Evolutionary conservation across 352 stramenopile genomes (phyloP), one percentile per base, ranked within the genome.

Genomic region (Phytopythium chamaehyphon): DNA sequence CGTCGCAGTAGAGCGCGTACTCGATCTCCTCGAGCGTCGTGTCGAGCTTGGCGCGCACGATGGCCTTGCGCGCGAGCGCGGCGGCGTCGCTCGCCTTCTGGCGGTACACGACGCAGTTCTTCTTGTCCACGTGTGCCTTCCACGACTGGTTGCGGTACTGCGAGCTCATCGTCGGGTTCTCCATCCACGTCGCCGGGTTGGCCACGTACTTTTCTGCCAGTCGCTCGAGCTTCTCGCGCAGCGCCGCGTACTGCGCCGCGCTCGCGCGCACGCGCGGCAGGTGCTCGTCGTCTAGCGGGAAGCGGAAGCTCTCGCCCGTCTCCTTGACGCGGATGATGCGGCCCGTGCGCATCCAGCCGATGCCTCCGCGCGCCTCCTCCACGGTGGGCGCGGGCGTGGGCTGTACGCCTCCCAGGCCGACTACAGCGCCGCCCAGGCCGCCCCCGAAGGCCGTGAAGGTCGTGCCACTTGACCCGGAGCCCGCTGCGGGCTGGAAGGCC

Each of bases 261-360:
- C 61, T 59, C 19, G 84, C 62, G 28, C 62, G 48, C 5, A 76
- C 59, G 11, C 66, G 63, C 7, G 79, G 74, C 42, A 90, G 47
- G 54, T 88, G 64, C 45, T 86, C 74, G 3, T 62, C 54, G 9
- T 87, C 73, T n/a, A 90, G 54, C 16, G 80, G 80, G 50, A 90
- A 90, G 12, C 80, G 70, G 58, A 81, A 90, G 28, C 73, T 80
- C 47, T 85, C 71, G 44, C 76, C 75, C 12, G 76, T 85, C 46
- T 88, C 75, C 56, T 87, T 88, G 24, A 88, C 69, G 28, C 76
- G 76, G 37, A 90, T 83, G 18, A 87, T 57, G 47, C 80, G 80
- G 1, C 80, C 80, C 22, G 76, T 84, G 57, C 73, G 64, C 73
- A 88, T 86, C 76, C 76, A 90, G 21, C 61, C 53, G 22, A 75